Conservation (phyloP, 345 rosid species). For the Angophora floribunda region DNA sequence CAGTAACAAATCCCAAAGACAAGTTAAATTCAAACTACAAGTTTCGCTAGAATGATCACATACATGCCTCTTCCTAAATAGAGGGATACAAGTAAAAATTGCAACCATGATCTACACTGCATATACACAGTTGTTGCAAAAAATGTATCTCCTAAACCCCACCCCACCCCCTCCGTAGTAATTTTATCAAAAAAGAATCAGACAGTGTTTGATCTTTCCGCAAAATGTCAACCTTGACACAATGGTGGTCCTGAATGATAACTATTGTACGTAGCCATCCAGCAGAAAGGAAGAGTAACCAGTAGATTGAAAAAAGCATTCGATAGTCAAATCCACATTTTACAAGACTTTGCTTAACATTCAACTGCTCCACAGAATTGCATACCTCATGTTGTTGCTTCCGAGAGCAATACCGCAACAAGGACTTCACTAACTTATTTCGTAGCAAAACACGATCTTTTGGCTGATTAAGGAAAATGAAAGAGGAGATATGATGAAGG, state of each 20-base stretch:
- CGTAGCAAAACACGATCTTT: conserved; percentile 20
- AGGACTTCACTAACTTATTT: conserved; percentile 54
- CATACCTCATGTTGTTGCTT: conserved; percentile 60
- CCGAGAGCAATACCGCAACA: conserved; percentile 59
- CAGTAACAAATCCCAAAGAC: neutral
- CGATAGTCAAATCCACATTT: neutral
- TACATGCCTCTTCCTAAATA: neutral
- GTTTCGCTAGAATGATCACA: neutral
- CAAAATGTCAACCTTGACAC: neutral
- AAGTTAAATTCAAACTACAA: neutral
- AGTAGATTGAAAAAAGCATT: neutral
- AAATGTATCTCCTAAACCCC: neutral
- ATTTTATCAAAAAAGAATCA: neutral
- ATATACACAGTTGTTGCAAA: neutral
- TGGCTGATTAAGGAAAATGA: conserved; percentile 28
- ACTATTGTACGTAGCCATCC: neutral
- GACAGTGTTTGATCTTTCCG: neutral
- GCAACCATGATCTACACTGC: neutral
- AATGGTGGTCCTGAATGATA: neutral
- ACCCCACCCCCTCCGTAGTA: neutral
- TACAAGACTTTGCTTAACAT: neutral
- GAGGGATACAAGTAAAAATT: neutral
- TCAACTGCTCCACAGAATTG: neutral
- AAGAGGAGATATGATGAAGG: conserved; percentile 58
- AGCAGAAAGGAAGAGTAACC: neutral